Evolutionary conservation across 371 early-diverging fungal genomes (phyloP).

Genomic region (Lichtheimia ramosa): DNA sequence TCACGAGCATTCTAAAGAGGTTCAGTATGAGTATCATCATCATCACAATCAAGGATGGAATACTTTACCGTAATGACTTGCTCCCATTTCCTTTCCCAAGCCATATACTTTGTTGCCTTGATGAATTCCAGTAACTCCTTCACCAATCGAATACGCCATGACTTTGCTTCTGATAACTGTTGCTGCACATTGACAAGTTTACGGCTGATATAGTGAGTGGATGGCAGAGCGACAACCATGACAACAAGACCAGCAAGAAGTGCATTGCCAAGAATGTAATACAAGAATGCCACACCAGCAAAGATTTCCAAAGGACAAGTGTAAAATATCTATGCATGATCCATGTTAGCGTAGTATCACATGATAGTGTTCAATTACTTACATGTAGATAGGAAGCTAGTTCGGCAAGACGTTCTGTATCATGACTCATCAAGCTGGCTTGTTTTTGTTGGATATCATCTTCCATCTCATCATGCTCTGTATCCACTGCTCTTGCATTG

Average conservation of each 20-base stretch:
- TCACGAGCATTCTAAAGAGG: slow-evolving; percentile 47
- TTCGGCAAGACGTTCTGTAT: slow-evolving; percentile 71
- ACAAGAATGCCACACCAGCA: slow-evolving; percentile 62
- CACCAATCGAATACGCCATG: slow-evolving; percentile 59
- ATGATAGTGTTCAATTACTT: slow-evolving; percentile 8
- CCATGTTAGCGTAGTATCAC: slow-evolving; percentile 14
- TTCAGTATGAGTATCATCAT: background rate
- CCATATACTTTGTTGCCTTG: slow-evolving; percentile 73
- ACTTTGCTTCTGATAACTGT: slow-evolving; percentile 56
- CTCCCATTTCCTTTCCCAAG: slow-evolving; percentile 75
- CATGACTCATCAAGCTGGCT: slow-evolving; percentile 79
- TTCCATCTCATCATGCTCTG: slow-evolving; percentile 24
- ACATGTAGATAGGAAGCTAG: slow-evolving; percentile 55
- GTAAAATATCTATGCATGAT: slow-evolving; percentile 59
- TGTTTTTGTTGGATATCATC: slow-evolving; percentile 53
- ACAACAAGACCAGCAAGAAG: slow-evolving; percentile 68
- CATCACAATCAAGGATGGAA: too few species aligned
- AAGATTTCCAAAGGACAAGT: slow-evolving; percentile 64
- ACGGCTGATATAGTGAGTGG: slow-evolving; percentile 58
- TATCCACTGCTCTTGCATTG: slow-evolving; percentile 11
- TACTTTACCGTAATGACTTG: slow-evolving; percentile 44
- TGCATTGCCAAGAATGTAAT: slow-evolving; percentile 65
- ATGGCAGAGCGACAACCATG: slow-evolving; percentile 61
- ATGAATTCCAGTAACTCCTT: slow-evolving; percentile 72
- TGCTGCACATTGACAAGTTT: slow-evolving; percentile 49